Percentiles rank a stretch among this genome's conserved stretches.
phyloP scores from a whole-genome alignment of 139 green algal species.

The Zygnema cylindricum region DNA sequence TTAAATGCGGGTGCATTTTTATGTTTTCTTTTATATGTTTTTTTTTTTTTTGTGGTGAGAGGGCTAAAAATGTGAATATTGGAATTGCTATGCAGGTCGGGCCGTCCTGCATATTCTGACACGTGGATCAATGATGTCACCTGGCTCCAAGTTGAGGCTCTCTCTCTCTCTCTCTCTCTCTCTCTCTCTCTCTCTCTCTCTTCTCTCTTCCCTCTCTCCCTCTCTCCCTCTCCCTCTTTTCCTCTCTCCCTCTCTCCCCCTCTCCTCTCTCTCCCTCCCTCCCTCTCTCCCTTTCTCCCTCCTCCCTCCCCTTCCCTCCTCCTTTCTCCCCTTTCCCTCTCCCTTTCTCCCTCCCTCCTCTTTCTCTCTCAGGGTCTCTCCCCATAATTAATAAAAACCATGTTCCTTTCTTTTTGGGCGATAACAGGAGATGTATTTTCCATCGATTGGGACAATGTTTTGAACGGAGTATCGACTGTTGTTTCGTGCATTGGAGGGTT shows the following conservation, averaged over 20 bases:
- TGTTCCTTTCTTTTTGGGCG: neutral
- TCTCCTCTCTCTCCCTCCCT: too few species aligned
- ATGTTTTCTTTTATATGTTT: neutral
- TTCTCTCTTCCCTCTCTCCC: too few species aligned
- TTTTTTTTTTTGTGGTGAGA: neutral
- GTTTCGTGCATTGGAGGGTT: constrained; percentile 63
- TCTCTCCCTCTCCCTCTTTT: too few species aligned
- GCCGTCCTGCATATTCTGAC: neutral
- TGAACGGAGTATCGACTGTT: constrained; percentile 33
- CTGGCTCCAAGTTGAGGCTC: neutral
- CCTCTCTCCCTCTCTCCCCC: too few species aligned
- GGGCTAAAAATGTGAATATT: neutral
- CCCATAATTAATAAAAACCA: too few species aligned
- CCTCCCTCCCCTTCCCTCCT: too few species aligned
- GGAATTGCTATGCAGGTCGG: neutral
- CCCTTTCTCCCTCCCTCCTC: too few species aligned
- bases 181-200: neutral
- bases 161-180: neutral
- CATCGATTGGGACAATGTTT: constrained; percentile 18
- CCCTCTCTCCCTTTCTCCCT: too few species aligned
- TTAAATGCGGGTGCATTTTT: too few species aligned
- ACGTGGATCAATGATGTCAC: constrained; percentile 33
- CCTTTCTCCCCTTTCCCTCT: too few species aligned
- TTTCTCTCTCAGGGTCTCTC: too few species aligned
- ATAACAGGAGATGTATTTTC: constrained; percentile 49